Evolutionary conservation across 495 filamentous ascomycete genomes (phyloP).

Genomic region (Tuber aestivum): DNA sequence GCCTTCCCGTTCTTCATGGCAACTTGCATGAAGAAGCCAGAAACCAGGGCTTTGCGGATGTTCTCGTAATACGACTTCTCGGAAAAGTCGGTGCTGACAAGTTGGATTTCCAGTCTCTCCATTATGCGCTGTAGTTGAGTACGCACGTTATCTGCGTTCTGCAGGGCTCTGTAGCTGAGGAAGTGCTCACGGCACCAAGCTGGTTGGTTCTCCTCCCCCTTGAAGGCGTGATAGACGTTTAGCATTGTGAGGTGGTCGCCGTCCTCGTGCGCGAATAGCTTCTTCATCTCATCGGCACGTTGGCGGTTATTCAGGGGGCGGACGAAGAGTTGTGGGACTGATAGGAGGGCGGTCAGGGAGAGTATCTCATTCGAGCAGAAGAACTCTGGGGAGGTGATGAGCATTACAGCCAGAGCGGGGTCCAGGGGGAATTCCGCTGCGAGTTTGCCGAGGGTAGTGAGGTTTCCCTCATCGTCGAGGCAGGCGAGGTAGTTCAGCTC

Average conservation of each 20-base stretch:
- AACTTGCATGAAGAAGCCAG: constrained; percentile 99
- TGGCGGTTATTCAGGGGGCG: constrained; percentile 76
- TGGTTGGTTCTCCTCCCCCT: constrained; percentile 61
- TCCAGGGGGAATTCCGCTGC: constrained; percentile 96
- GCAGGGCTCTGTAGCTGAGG: constrained; percentile 79
- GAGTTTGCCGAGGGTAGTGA: constrained; percentile 75
- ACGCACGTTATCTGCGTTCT: constrained; percentile 90
- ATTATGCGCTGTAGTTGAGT: constrained; percentile 88
- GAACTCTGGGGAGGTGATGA: constrained; percentile 94
- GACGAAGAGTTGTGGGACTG: constrained; percentile 90
- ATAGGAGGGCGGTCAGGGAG: constrained; percentile 87
- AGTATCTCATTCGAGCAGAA: constrained; percentile 98
- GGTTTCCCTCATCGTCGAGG: constrained; percentile 84
- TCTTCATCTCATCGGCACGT: constrained; percentile 97
- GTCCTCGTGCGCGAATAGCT: constrained; percentile 81
- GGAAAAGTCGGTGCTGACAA: constrained; percentile 81
- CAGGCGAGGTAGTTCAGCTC: constrained; percentile 97
- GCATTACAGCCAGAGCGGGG: constrained; percentile 92
- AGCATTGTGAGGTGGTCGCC: constrained; percentile 94
- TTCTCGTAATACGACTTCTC: constrained; percentile 98
- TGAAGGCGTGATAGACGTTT: constrained; percentile 98
- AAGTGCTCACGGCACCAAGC: constrained; percentile 98
- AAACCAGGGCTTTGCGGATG: constrained; percentile 85
- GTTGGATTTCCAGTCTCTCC: constrained; percentile 79
- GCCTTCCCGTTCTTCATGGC: constrained; percentile 85